Evolutionary conservation across 106 monocot species (phyloP).

Genomic region (Apostasia shenzhenica): DNA sequence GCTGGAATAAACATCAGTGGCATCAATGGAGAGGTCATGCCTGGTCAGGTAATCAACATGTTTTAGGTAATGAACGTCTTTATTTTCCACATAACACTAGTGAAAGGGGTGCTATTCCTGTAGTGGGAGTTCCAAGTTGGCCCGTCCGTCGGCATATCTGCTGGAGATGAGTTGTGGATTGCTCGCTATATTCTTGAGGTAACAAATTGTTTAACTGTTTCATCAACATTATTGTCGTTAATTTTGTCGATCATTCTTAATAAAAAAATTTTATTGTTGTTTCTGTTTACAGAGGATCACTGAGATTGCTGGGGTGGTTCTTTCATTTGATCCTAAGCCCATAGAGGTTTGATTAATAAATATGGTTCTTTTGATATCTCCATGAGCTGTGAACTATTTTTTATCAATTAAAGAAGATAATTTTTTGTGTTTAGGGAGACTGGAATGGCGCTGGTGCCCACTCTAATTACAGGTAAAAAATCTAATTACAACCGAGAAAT

Average conservation of each 20-base stretch:
- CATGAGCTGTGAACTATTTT: not conserved
- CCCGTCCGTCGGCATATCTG: constrained; percentile 62
- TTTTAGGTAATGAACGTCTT: not conserved
- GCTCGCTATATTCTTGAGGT: constrained; percentile 93
- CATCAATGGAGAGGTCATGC: constrained; percentile 83
- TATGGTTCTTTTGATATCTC: too few species aligned
- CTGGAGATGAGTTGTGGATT: constrained; percentile 73
- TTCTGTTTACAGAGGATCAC: constrained; percentile 62
- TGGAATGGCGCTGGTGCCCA: constrained; percentile 67
- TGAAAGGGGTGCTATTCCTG: not conserved
- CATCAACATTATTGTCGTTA: too few species aligned
- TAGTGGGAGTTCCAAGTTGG: constrained; percentile 99
- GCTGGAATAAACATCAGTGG: constrained; percentile 74
- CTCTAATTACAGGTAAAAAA: constrained; percentile 51
- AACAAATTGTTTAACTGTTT: not conserved
- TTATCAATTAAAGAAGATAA: too few species aligned
- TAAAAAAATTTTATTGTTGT: not conserved
- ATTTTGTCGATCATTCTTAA: too few species aligned
- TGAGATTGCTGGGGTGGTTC: constrained; percentile 75
- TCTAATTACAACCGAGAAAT: not conserved
- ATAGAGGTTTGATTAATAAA: constrained; percentile 33
- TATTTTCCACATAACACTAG: not conserved
- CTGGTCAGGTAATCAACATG: constrained; percentile 55
- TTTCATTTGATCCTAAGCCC: constrained; percentile 85
- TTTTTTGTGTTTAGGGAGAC: constrained; percentile 30